Evolutionary conservation across 1,284 basidiomycete genomes (phyloP), one percentile per base, ranked within the genome.

Genomic region (Volvariella volvacea): DNA sequence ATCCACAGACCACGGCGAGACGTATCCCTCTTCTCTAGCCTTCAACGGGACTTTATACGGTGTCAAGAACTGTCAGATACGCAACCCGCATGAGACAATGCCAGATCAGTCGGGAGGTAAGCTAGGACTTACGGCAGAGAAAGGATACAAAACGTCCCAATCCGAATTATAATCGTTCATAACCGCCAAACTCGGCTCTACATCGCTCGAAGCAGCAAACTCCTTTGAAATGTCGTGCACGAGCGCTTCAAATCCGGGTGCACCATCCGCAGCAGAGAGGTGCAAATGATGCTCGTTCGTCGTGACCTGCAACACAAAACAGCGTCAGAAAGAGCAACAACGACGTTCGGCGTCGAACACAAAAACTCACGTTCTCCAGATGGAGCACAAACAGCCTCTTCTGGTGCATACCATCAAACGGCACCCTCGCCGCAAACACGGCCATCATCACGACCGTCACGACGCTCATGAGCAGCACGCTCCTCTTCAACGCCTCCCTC

Each of bases 61-160:
- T 0, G 80, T 80, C 46, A 93, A 65, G 65, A 92, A 90, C 78
- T 90, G 55, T 9, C 25, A 43, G 28, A 7, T 57, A 25, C 39
- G 33, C 33, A 40, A 36, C 15, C 4, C 4, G 46, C 8, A 39
- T 31, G 12, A 15, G 19, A 20, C 15, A 28, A n/a, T n/a, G 25
- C 25, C 12, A 12, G 12, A 42, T 16, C 31, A n/a, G 15, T 4
- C 12, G n/a, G 49, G 63, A 45, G 39, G 30, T 33, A 39, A 32
- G 48, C 42, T 6, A 14, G 16, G 17, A 62, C 78, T 39, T 52
- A 87, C 86, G 42, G 78, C 66, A 3, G 87, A 89, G 60, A 92
- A 88, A 1, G 93, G 91, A 64, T 93, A 95, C 22, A 97, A 61
- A 1, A 81, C 70, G 64, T 93, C 89, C 91, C 91, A 94, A 52